A percentile compares a stretch with the other conserved stretches of the same genome.
Evolutionary conservation across 176 grass and related monocot species (phyloP).

Genomic region (Lolium rigidum): DNA sequence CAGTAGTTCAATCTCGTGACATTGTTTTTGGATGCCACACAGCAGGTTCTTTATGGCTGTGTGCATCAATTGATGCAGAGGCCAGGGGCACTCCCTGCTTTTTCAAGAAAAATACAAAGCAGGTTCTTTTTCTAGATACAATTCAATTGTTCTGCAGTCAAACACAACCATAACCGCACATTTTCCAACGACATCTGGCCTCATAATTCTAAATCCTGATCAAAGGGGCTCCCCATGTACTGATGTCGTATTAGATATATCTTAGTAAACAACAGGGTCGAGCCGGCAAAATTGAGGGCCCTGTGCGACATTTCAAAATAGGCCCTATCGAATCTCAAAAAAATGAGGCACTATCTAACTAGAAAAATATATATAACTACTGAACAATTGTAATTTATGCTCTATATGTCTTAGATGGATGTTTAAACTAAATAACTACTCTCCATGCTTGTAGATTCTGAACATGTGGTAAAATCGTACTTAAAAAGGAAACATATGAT

Average conservation of each 20-base stretch:
- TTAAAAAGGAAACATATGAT: too few species aligned
- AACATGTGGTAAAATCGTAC: too few species aligned
- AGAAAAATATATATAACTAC: too few species aligned
- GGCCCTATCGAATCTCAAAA: too few species aligned
- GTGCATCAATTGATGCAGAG: neutral
- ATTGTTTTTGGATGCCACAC: neutral
- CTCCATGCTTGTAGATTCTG: too few species aligned
- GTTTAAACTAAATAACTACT: too few species aligned
- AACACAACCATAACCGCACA: slow-evolving; percentile 1
- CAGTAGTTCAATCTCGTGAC: neutral
- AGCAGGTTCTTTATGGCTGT: neutral
- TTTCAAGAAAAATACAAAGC: neutral
- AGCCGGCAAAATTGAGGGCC: too few species aligned
- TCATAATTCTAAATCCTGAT: neutral
- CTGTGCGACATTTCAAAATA: too few species aligned
- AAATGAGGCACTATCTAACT: too few species aligned
- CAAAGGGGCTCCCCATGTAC: neutral
- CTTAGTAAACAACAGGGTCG: neutral
- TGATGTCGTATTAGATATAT: neutral
- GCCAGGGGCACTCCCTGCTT: neutral
- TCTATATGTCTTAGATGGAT: too few species aligned
- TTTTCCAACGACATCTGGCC: neutral
- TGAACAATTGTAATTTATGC: too few species aligned
- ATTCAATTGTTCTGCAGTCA: slow-evolving; percentile 11
- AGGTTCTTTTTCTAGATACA: neutral